Evolutionary conservation across 2,329 filamentous ascomycete species (phyloP), one percentile per base, ranked within the genome.

Genomic region (Cladosporium cucumerinum): DNA sequence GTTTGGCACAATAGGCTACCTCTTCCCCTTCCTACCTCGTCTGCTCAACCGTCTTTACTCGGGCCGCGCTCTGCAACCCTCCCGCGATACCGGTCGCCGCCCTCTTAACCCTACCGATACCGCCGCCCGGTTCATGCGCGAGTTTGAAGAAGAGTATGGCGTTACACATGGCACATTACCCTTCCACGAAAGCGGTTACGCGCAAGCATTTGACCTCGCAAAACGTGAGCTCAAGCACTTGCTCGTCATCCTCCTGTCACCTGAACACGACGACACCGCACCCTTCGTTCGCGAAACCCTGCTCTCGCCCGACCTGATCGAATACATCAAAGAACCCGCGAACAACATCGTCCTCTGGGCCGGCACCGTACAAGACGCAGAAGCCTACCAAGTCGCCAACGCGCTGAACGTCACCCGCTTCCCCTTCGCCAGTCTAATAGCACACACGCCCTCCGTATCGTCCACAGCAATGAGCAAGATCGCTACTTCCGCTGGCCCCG

Each of bases 121-220:
- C 0, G 93, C 94, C 0, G 89, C 91, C 28, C 85, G 95, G 34
- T 96, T 98, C 76, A 90, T 92, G 73, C 87, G 94, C 10, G 93
- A 98, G 72, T 97, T 99, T 70, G 93, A 97, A 72, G 95, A 99
- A 78, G 92, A 96, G 72, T 95, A 97, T 73, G 93, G 92, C 0
- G 70, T 75, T 21, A 70, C 71, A 55, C 79, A 82, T 21, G 86
- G 87, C 57, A 82, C 82, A 5, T 79, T 98, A 5, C 88, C 90
- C 0, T 97, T 96, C 76, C 88, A 89, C 70, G 93, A 97, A 74
- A 90, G 90, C 60, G 93, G 94, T 5, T 95, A 98, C 74, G 93
- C 96, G 5, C 91, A 96, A 78, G 93, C 93, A 0, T 87, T 97
- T 67, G 95, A 99, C 74, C 80, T 89, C 43, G 93, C 94, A 6